These are phyloP conservation scores for Fonsecaea monophora DNA, from an alignment of 2,329 filamentous ascomycete genomes.

Conservation along the genomic window DNA sequence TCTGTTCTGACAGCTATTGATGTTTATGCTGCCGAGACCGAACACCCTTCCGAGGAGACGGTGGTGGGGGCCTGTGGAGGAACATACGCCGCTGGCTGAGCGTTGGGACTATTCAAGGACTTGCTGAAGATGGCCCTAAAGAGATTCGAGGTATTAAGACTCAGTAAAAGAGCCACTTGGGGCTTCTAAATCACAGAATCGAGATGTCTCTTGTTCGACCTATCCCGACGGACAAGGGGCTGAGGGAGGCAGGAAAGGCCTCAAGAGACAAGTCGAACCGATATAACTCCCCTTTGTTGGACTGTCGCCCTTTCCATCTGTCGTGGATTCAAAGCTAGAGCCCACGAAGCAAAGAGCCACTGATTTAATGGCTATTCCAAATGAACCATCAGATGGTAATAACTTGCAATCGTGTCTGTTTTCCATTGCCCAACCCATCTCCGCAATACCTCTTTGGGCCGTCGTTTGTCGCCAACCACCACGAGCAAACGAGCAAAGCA, in stretches of 20 bases:
- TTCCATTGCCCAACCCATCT: background rate
- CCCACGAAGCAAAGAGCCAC: too few relatives aligned
- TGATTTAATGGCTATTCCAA: too few relatives aligned
- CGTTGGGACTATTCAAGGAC: background rate
- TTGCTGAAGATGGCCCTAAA: background rate
- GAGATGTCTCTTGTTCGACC: background rate
- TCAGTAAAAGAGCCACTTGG: too few relatives aligned
- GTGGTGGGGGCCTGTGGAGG: background rate
- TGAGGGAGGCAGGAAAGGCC: background rate
- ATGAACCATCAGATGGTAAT: too few relatives aligned
- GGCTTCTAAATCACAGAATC: background rate
- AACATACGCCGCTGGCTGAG: background rate
- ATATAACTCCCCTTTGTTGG: too few relatives aligned
- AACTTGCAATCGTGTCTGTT: too few relatives aligned
- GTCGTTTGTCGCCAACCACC: background rate
- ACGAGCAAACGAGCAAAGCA: background rate
- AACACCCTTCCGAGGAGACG: background rate
- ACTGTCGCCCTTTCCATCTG: too few relatives aligned
- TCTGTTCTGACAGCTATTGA: constrained; percentile 22
- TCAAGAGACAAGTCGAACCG: background rate
- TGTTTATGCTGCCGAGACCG: constrained; percentile 4
- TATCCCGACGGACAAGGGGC: background rate
- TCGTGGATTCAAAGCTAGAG: too few relatives aligned
- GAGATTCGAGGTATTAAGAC: background rate
- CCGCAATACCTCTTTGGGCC: background rate